Evolutionary conservation across 257 asterid genomes (phyloP), one percentile per base, ranked within the genome.

Genomic region (Solanum rostratum): DNA sequence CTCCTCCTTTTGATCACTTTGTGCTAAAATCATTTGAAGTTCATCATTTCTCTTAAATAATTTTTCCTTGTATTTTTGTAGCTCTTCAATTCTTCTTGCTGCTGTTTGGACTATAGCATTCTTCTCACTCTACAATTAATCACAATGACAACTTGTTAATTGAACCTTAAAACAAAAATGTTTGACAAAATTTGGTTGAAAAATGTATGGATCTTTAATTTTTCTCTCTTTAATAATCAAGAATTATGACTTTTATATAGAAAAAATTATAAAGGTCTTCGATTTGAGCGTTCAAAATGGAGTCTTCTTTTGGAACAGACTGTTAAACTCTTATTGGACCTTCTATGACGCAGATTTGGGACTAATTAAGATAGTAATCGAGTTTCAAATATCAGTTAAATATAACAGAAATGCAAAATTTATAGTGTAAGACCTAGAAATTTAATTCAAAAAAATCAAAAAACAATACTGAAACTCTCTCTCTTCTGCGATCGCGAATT

Each of bases 61-160:
- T 49, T 37, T 86, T 39, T 79, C 86, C 78, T 80, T 86, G 30
- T 29, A 22, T 46, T 83, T 84, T 74, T 71, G 57, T 30, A 90
- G 50, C 57, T 86, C 91, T 85, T 85, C 85, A 16, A 92, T 85
- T n/a, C 73, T 86, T 83, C 78, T 84, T 14, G 63, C 81, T 13
- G 95, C 91, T 87, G 65, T 89, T 79, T 87, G 91, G 30, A 90
- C 86, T 79, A 92, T 90, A 4, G 91, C 87, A 70, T 84, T 88
- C 86, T 90, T 91, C n/a, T 91, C 94, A 54, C 84, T 66, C 95
- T 92, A 88, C 39, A 66, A 15, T 63, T 29, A 86, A 82, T 27
- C 50, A 73, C 18, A 12, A 2, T 13, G 39, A 6, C n/a, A 73
- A 45, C n/a, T 73, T 73, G 57, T 43, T 27, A 71, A 71, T 71